Percentiles rank a stretch among this genome's conserved stretches.
phyloP scores from a whole-genome alignment of 2,329 filamentous ascomycete genomes.

The Phaeosphaeriaceae sp. region DNA sequence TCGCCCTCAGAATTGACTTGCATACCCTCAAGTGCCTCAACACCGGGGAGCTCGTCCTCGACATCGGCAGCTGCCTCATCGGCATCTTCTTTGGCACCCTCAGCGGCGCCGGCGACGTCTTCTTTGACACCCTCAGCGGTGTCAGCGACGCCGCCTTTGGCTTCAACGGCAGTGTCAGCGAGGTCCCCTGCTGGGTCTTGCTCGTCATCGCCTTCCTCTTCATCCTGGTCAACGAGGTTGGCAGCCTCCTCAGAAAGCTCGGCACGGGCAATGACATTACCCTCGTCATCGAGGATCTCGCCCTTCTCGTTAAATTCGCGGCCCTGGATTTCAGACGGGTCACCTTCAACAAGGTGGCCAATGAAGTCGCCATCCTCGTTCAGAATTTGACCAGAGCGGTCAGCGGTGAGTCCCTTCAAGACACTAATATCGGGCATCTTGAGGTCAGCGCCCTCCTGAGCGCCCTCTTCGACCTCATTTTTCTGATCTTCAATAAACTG shows the following conservation, averaged over 20 bases:
- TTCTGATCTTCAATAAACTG: constrained; percentile 53
- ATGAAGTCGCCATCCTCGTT: constrained; percentile 60
- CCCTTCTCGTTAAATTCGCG: constrained; percentile 59
- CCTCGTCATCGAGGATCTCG: constrained; percentile 62
- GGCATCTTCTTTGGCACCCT: constrained; percentile 37
- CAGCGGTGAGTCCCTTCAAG: constrained; percentile 56
- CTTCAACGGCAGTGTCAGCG: constrained; percentile 4
- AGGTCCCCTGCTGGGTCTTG: constrained; percentile 27
- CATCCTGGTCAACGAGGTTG: constrained; percentile 46
- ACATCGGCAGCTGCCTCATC: constrained; percentile 47
- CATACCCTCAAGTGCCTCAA: constrained; percentile 59
- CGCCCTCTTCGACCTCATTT: constrained; percentile 45
- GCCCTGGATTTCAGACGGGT: constrained; percentile 56
- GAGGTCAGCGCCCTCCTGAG: constrained; percentile 42
- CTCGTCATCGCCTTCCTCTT: constrained; percentile 36
- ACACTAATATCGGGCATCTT: constrained; percentile 55
- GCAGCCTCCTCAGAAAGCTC: constrained; percentile 56
- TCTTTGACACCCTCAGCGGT: constrained; percentile 30
- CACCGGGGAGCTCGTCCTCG: constrained; percentile 58
- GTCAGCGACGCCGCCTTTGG: constrained; percentile 28
- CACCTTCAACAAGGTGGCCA: constrained; percentile 56
- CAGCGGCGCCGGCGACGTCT: constrained; percentile 40
- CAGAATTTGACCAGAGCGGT: constrained; percentile 56
- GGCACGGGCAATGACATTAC: constrained; percentile 60
- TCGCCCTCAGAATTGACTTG: constrained; percentile 58